phyloP scores from a whole-genome alignment of 306 rosid species.

The Acacia crassicarpa region DNA sequence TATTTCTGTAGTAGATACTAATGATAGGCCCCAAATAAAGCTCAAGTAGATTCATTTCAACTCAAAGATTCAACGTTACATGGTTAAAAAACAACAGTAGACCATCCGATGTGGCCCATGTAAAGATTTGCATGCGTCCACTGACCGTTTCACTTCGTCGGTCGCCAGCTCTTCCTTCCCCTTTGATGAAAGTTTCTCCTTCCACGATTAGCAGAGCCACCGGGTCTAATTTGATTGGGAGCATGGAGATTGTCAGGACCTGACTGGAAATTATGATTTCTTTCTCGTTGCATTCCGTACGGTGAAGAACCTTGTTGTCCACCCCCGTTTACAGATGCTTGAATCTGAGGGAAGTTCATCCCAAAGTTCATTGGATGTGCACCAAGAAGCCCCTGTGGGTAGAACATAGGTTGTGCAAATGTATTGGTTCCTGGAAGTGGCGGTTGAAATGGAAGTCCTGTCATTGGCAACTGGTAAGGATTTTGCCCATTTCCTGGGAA shows the following conservation, averaged over 20 bases:
- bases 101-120: conserved; percentile 23
- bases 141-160: conserved; percentile 38
- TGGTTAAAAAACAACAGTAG: background rate
- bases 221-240: conserved; percentile 45
- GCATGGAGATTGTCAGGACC: conserved; percentile 33
- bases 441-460: conserved; percentile 51
- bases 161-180: conserved; percentile 63
- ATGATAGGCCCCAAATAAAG: background rate
- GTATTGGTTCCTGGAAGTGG: conserved; percentile 41
- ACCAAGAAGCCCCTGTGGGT: conserved; percentile 47
- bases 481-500: conserved; percentile 45
- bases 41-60: background rate
- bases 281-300: conserved; percentile 36
- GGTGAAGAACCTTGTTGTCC: conserved; percentile 44
- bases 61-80: conserved; percentile 2
- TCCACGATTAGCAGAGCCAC: conserved; percentile 48
- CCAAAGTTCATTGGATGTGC: conserved; percentile 54
- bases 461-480: conserved; percentile 54
- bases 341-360: conserved; percentile 43
- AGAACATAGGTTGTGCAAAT: conserved; percentile 43
- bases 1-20: background rate
- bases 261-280: conserved; percentile 38
- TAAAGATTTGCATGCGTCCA: background rate
- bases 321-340: conserved; percentile 21
- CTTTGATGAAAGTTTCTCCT: conserved; percentile 46